phyloP scores from a whole-genome alignment of 2,329 filamentous ascomycete genomes.

The Aspergillus sp. region DNA sequence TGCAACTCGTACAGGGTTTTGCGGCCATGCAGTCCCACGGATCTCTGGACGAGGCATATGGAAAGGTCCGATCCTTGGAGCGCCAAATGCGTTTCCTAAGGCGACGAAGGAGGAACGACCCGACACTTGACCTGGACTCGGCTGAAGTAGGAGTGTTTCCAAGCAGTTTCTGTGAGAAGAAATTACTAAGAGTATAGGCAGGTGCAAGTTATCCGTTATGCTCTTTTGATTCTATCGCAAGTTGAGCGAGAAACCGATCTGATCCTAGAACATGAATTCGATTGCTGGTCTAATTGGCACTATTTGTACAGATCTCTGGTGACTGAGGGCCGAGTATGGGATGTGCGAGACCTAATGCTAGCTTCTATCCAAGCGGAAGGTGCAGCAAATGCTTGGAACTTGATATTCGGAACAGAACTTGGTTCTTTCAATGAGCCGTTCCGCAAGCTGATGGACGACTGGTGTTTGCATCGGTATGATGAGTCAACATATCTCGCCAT shows the following conservation, averaged over 20 bases:
- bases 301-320: not conserved
- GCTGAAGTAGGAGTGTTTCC: not conserved
- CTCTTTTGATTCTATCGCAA: not conserved
- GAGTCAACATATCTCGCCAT: conserved; percentile 6
- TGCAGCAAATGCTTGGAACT: not conserved
- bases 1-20: not conserved
- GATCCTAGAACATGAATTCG: not conserved
- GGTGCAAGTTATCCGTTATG: not conserved
- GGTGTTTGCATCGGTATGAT: conserved; percentile 4
- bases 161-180: not conserved
- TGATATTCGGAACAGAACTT: not conserved
- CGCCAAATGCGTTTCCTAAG: not conserved
- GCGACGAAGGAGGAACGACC: not conserved
- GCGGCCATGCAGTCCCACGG: not conserved
- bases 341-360: not conserved
- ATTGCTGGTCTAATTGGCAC: not conserved
- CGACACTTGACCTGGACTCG: not conserved
- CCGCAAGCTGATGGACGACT: not conserved
- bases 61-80: not conserved
- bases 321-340: not conserved
- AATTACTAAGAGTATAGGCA: not conserved
- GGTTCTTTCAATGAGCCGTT: not conserved
- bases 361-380: conserved; percentile 1
- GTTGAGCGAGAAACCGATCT: not conserved
- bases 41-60: not conserved